Evolutionary conservation across 169 alveolate genomes (phyloP).

Genomic region (Plasmodium cynomolgi): DNA sequence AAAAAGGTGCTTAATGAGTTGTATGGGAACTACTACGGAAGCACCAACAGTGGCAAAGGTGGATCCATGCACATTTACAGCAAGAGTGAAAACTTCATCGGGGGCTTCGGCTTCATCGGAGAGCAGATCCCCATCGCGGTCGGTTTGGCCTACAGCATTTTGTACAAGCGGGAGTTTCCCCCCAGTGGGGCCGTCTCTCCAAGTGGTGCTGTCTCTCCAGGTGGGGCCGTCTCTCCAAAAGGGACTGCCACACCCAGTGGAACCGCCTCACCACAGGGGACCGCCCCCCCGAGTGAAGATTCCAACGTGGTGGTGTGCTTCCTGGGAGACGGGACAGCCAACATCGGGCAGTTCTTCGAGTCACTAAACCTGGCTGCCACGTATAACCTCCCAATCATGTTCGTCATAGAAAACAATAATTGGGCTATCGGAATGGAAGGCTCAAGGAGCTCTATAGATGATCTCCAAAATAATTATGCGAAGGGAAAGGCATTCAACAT

Average conservation of each 20-base stretch:
- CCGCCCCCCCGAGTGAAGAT: not conserved
- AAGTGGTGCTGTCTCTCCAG: not conserved
- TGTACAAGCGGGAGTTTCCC: conserved; percentile 71
- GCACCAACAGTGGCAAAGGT: conserved; percentile 89
- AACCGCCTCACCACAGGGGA: not conserved
- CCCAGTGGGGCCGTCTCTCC: not conserved
- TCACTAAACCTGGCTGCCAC: conserved; percentile 91
- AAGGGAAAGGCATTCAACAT: conserved; percentile 80
- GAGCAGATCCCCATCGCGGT: conserved; percentile 87
- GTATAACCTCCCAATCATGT: conserved; percentile 90
- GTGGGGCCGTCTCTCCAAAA: not conserved
- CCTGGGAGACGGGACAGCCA: conserved; percentile 94
- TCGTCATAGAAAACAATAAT: conserved; percentile 90
- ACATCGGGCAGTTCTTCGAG: conserved; percentile 91
- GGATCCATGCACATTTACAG: conserved; percentile 94
- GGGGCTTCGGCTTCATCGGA: conserved; percentile 93
- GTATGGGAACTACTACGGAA: conserved; percentile 89
- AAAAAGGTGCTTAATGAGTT: conserved; percentile 89
- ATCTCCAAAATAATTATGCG: conserved; percentile 53
- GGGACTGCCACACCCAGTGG: not conserved
- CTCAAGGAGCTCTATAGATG: conserved; percentile 79
- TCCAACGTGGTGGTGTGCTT: conserved; percentile 86
- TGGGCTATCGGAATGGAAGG: conserved; percentile 87
- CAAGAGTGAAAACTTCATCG: conserved; percentile 85
- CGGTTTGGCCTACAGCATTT: conserved; percentile 80